These are phyloP conservation scores for Wickerhamiella domercqiae DNA, from an alignment of 805 yeast species.

Conservation along the genomic window DNA sequence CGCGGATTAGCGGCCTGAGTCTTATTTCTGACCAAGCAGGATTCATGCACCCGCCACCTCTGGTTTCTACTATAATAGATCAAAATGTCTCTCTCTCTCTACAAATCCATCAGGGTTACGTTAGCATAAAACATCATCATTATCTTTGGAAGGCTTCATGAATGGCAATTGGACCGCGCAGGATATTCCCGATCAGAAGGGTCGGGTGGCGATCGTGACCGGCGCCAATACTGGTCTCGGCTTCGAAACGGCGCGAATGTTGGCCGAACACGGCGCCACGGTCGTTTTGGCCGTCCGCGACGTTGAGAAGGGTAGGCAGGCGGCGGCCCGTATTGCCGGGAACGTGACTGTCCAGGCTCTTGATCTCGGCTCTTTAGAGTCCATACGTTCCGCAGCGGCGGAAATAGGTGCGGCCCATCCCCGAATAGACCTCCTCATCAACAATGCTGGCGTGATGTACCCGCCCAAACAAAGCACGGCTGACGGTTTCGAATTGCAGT, in stretches of 20 bases:
- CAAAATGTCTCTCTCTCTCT: no score
- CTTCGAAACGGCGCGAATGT: background rate
- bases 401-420: background rate
- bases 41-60: no score
- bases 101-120: no score
- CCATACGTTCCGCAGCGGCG: background rate
- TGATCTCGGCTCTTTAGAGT: background rate
- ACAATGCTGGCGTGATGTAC: background rate
- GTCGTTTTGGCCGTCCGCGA: background rate
- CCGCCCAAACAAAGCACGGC: background rate
- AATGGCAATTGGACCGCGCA: no score
- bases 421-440: background rate
- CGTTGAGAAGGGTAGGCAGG: background rate
- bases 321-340: background rate
- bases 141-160: no score
- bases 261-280: background rate
- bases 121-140: no score
- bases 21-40: no score
- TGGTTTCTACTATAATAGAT: no score
- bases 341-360: background rate
- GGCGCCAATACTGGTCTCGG: background rate
- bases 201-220: background rate
- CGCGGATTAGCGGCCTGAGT: no score
- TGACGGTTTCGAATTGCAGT: background rate
- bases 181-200: no score